Evolutionary conservation across 2,329 filamentous ascomycete genomes (phyloP), one percentile per base, ranked within the genome.

Genomic region (Dactylellina haptotyla): DNA sequence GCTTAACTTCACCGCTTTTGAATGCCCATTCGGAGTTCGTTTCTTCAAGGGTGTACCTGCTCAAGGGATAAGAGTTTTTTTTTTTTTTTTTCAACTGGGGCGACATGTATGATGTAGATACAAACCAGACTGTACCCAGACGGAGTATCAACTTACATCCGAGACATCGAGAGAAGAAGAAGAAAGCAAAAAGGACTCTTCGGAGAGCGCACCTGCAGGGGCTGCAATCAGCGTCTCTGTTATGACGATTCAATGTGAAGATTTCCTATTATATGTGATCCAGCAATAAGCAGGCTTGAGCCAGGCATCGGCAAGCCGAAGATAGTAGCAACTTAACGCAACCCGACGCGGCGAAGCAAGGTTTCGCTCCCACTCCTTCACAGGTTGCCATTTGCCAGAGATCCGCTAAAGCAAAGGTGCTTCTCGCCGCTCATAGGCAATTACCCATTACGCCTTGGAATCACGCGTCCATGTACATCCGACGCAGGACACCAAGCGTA

Each of bases 321-420:
- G 53, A 71, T 53, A 64, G 43, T 43, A 51, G 23, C 66, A 64
- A 53, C 54, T 65, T 57, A 59, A 66, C 62, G 69, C 69, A 73
- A 73, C 59, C 61, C 61, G 61, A 66, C 61, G 69, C 69, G 69
- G 69, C 69, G 69, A 73, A 73, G 69, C 69, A 73, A 72, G 53
- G 69, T 73, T 66, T 65, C 69, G 65, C 25, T 51, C 23, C 25
- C 18, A n/a, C n/a, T n/a, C n/a, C 41, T 46, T 63, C 34, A 25
- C 57, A 46, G 57, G 50, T 69, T 32, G 37, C 54, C 28, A 43
- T 37, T 58, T 58, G 43, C 62, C 51, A 66, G 62, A 57, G 53
- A 43, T 56, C 61, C 61, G 50, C 50, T 50, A 46, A 65, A 43
- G 50, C 39, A 56, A 53, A 8, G 28, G 25, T 9, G 25, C 28